Conservation (phyloP, 2,329 filamentous ascomycete species). For the Drechslerella coelobrocha region DNA sequence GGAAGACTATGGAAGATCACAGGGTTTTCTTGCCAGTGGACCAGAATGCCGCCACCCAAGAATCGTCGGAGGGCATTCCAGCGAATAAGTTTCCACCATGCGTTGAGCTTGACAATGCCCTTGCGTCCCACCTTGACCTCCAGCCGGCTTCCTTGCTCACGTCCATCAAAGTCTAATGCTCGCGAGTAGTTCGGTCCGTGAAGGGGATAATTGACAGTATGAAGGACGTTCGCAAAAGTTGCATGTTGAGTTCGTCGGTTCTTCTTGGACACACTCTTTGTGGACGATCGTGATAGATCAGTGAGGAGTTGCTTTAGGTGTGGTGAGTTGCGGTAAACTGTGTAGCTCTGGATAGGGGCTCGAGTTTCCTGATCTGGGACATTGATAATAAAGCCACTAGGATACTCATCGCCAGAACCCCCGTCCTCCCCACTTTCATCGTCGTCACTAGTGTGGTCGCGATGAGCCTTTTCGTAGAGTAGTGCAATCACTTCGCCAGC, state of each 20-base stretch:
- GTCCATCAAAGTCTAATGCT: conserved; percentile 68
- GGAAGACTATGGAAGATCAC: conserved; percentile 68
- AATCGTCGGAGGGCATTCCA: conserved; percentile 68
- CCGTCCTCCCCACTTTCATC: conserved; percentile 59
- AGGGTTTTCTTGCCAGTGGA: conserved; percentile 69
- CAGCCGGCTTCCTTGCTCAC: conserved; percentile 69
- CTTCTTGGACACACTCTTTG: conserved; percentile 70
- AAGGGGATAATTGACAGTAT: conserved; percentile 71
- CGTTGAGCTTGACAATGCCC: conserved; percentile 70
- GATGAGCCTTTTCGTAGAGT: conserved; percentile 76
- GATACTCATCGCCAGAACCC: conserved; percentile 50
- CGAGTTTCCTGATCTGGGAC: conserved; percentile 53
- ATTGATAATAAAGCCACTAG: conserved; percentile 56
- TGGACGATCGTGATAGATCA: conserved; percentile 67
- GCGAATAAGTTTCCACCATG: conserved; percentile 76
- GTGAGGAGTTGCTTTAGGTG: conserved; percentile 68
- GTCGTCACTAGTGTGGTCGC: conserved; percentile 61
- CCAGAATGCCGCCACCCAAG: conserved; percentile 68
- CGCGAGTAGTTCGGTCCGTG: conserved; percentile 72
- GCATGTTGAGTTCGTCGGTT: conserved; percentile 71
- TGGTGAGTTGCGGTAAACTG: conserved; percentile 70
- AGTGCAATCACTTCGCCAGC: conserved; percentile 82
- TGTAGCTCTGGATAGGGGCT: conserved; percentile 67
- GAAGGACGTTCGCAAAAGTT: conserved; percentile 71
- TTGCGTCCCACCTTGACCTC: conserved; percentile 67